phyloP scores from a whole-genome alignment of 2,329 filamentous ascomycete species.

The Diaporthe ampelina region DNA sequence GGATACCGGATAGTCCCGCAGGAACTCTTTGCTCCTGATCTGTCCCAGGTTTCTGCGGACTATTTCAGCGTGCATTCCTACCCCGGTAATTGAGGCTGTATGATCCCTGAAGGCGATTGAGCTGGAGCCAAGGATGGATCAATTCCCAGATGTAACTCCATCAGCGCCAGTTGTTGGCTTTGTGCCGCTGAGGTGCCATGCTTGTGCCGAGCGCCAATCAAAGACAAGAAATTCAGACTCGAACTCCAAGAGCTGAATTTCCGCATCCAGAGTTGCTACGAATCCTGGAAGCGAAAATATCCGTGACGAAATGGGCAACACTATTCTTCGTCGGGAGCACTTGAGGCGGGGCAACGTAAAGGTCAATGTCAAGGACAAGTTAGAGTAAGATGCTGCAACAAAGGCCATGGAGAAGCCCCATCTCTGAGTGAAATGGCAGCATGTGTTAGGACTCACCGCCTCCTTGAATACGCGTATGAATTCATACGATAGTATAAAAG shows the following conservation, averaged over 20 bases:
- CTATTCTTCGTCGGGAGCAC: not conserved
- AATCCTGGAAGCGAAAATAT: no score
- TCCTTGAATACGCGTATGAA: not conserved
- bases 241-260: not conserved
- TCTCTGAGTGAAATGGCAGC: not conserved
- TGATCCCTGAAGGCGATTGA: not conserved
- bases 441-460: conserved; percentile 1
- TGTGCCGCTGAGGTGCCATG: not conserved
- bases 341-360: no score
- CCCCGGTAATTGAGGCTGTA: not conserved
- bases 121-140: not conserved
- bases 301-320: not conserved
- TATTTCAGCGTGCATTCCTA: not conserved
- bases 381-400: not conserved
- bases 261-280: not conserved
- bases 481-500: no score
- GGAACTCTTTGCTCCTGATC: not conserved
- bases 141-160: not conserved
- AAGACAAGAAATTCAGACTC: not conserved
- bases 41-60: not conserved
- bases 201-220: not conserved
- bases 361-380: not conserved
- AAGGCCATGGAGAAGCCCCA: no score
- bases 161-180: not conserved
- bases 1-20: not conserved